Evolutionary conservation across 2,329 filamentous ascomycete species (phyloP).

Genomic region (Penicillium sp.): DNA sequence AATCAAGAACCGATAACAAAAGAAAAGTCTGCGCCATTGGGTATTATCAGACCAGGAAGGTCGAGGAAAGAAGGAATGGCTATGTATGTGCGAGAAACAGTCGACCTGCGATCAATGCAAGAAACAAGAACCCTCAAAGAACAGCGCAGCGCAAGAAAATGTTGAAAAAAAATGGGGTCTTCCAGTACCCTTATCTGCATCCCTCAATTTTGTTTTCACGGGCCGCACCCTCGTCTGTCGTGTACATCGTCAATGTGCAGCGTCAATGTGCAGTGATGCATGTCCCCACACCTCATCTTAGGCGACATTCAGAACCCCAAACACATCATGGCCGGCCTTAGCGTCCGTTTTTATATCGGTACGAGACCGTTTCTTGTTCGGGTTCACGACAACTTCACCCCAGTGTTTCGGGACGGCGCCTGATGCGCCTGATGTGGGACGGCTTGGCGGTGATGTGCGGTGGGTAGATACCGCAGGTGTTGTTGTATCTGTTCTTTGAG

Average conservation of each 20-base stretch:
- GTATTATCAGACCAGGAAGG: slow-evolving; percentile 17
- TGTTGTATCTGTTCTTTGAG: slow-evolving; percentile 7
- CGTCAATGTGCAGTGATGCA: slow-evolving; percentile 7
- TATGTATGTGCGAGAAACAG: slow-evolving; percentile 18
- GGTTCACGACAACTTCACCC: slow-evolving; percentile 39
- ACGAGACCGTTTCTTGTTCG: slow-evolving; percentile 28
- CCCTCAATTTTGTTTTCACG: slow-evolving; percentile 1
- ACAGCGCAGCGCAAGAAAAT: slow-evolving; percentile 2
- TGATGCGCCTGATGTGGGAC: slow-evolving; percentile 10
- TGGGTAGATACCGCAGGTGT: slow-evolving; percentile 10
- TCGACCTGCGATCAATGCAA: slow-evolving; percentile 26
- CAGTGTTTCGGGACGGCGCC: slow-evolving; percentile 35
- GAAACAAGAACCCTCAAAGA: slow-evolving; percentile 5
- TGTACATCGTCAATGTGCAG: slow-evolving; percentile 10
- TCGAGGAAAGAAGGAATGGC: slow-evolving; percentile 13
- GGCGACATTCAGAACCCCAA: slow-evolving; percentile 34
- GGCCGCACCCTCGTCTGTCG: slow-evolving; percentile 6
- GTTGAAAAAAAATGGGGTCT: slow-evolving; percentile 3
- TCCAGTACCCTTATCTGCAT: slow-evolving; percentile 3
- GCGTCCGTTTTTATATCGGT: slow-evolving; percentile 20
- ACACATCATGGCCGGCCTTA: slow-evolving; percentile 28
- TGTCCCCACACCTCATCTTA: slow-evolving; percentile 4
- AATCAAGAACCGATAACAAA: slow-evolving; percentile 1
- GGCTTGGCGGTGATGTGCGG: slow-evolving; percentile 10
- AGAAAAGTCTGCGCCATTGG: slow-evolving; percentile 13